These are phyloP conservation scores for Avena sativa DNA, from an alignment of 176 grass and related monocot species.

Conservation along the genomic window DNA sequence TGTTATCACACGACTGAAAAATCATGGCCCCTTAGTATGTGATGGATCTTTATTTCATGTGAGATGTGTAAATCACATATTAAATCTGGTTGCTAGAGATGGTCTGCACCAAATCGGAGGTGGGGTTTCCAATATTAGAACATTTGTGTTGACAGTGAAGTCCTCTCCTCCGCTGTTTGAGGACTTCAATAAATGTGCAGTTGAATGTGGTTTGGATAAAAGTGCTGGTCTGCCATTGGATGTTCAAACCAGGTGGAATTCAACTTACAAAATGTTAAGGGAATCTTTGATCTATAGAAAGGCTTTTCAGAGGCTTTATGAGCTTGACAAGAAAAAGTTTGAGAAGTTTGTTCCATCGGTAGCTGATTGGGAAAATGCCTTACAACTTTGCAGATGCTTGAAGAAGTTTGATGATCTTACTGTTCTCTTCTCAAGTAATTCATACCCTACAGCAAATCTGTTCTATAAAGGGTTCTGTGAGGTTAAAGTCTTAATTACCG, in stretches of 20 bases:
- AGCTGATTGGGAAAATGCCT: not conserved
- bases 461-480: no score
- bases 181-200: not conserved
- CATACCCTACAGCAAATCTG: no score
- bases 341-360: not conserved
- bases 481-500: not conserved
- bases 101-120: not conserved
- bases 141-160: not conserved
- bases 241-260: not conserved
- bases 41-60: not conserved
- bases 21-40: not conserved
- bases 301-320: not conserved
- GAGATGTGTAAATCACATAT: not conserved
- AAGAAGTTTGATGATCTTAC: no score
- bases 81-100: slow-evolving; percentile 11
- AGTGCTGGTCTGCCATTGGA: not conserved
- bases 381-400: no score
- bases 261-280: not conserved
- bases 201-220: not conserved
- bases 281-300: not conserved
- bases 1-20: not conserved
- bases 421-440: no score
- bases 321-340: not conserved
- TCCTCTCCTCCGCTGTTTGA: not conserved
- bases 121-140: not conserved